A percentile compares a stretch with the other conserved stretches of the same genome.
These are phyloP conservation scores for Tillandsia leiboldiana DNA, from an alignment of 176 grass and related monocot species.

Conservation along the genomic window DNA sequence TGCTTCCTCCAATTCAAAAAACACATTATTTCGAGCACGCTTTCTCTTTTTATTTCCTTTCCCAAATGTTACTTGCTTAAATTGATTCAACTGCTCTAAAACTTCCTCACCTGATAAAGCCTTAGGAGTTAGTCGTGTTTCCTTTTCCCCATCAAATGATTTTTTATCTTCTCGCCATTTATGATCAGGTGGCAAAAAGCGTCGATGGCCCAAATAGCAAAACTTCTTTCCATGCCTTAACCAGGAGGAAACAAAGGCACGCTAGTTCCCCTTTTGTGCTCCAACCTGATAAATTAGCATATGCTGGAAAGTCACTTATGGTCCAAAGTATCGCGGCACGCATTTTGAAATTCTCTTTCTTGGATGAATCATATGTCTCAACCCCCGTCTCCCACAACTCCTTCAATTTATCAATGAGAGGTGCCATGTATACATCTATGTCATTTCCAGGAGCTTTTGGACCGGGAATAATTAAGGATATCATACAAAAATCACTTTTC, in stretches of 20 bases:
- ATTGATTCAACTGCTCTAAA: too few relatives aligned
- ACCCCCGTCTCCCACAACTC: not conserved
- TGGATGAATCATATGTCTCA: not conserved
- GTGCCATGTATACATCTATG: not conserved
- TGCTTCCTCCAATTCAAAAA: too few relatives aligned
- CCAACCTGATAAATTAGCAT: too few relatives aligned
- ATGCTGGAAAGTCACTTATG: not conserved
- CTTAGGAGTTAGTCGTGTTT: too few relatives aligned
- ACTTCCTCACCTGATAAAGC: too few relatives aligned
- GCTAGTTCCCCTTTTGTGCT: not conserved
- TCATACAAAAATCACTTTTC: not conserved
- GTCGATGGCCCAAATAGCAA: not conserved
- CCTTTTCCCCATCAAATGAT: too few relatives aligned
- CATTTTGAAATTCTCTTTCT: not conserved
- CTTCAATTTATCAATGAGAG: not conserved
- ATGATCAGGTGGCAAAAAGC: not conserved
- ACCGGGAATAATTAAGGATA: not conserved
- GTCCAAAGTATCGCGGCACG: not conserved
- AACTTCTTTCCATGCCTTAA: not conserved
- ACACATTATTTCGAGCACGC: too few relatives aligned
- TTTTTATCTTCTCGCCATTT: not conserved
- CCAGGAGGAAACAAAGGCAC: not conserved
- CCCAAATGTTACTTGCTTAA: too few relatives aligned
- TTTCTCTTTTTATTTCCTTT: too few relatives aligned
- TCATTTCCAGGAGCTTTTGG: not conserved